These are phyloP conservation scores for Peronospora belbahrii DNA, from an alignment of 352 stramenopile species.

Conservation along the genomic window DNA sequence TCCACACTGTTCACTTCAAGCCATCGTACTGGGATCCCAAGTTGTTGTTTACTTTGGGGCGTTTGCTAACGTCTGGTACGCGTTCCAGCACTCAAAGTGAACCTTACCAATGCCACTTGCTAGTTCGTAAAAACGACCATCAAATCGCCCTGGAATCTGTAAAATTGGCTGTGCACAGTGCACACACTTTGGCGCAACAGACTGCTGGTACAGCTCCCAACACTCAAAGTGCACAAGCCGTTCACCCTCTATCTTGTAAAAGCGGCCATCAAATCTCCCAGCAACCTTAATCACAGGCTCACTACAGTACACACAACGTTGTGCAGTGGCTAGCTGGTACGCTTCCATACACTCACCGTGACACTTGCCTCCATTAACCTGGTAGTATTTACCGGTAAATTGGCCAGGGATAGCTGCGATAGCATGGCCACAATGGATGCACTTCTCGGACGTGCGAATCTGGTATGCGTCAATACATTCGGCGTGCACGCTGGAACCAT, in stretches of 20 bases:
- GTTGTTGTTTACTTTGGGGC: conserved; percentile 12
- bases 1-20: neutral
- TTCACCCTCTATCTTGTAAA: conserved; percentile 75
- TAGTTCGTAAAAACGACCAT: conserved; percentile 81
- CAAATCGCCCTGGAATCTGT: conserved; percentile 62
- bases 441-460: conserved; percentile 73
- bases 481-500: conserved; percentile 68
- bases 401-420: conserved; percentile 65
- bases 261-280: conserved; percentile 68
- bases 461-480: conserved; percentile 85
- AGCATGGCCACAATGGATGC: conserved; percentile 65
- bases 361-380: conserved; percentile 64
- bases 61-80: conserved; percentile 45
- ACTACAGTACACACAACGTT: conserved; percentile 63
- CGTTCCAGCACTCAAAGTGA: conserved; percentile 83
- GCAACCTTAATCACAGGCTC: conserved; percentile 65
- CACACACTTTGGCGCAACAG: conserved; percentile 67
- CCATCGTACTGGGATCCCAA: conserved; percentile 2
- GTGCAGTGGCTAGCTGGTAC: conserved; percentile 61
- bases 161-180: conserved; percentile 69
- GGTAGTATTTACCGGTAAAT: conserved; percentile 79
- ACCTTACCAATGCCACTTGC: conserved; percentile 69
- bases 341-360: conserved; percentile 81
- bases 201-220: conserved; percentile 73
- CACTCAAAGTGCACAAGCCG: conserved; percentile 81